Percentiles rank a stretch among this genome's conserved stretches.
Conservation (phyloP, 1,284 basidiomycete genomes). For the Ceratobasidium theobromae region DNA sequence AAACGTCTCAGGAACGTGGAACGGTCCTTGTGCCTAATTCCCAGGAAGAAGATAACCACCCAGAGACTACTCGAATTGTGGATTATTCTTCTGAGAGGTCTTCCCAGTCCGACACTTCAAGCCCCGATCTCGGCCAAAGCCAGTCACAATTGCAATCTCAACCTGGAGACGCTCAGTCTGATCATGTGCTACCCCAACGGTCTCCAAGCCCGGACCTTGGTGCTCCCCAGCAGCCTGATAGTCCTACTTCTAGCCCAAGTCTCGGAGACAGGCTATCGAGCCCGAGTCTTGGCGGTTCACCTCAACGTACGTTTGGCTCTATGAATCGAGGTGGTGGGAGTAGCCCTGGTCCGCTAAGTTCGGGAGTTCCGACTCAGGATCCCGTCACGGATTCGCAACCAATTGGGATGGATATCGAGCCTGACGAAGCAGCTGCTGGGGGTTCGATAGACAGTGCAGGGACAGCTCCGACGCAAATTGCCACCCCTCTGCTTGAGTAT, state of each 20-base stretch:
- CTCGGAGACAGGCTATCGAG: not conserved
- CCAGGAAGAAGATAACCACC: not conserved
- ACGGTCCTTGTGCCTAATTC: slow-evolving; percentile 3
- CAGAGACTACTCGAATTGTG: not conserved
- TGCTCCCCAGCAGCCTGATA: not conserved
- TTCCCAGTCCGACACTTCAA: not conserved
- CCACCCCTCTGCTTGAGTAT: not conserved
- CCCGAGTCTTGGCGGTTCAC: slow-evolving; percentile 6
- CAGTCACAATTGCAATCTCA: not conserved
- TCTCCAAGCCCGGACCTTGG: slow-evolving; percentile 6
- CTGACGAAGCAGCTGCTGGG: not conserved
- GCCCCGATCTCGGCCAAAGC: no score
- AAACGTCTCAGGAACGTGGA: slow-evolving; percentile 5
- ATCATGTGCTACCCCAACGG: not conserved
- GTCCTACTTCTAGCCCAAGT: slow-evolving; percentile 1
- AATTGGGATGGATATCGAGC: not conserved
- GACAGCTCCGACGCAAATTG: slow-evolving; percentile 22
- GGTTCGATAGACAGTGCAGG: not conserved
- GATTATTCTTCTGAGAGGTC: slow-evolving; percentile 7
- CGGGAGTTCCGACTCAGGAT: slow-evolving; percentile 13
- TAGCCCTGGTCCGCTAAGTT: slow-evolving; percentile 2
- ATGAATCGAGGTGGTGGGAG: slow-evolving; percentile 22
- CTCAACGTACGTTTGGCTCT: not conserved
- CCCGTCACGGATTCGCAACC: not conserved
- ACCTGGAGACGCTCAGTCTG: not conserved